A percentile compares a stretch with the other conserved stretches of the same genome.
Conservation (phyloP, 2,329 filamentous ascomycete species). For the Clarireedia sp. region DNA sequence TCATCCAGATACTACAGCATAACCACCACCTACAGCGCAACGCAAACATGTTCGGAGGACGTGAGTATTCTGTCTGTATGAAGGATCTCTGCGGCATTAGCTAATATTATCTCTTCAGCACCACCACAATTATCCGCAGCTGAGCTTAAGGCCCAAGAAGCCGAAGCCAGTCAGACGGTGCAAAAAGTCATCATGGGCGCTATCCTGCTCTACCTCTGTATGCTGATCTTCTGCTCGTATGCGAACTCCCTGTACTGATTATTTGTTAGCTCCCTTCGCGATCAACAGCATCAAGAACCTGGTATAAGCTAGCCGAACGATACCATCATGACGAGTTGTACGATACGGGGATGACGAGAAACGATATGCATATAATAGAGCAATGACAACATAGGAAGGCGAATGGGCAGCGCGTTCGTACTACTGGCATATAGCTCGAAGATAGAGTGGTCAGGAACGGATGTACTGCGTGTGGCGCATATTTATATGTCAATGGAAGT, state of each 20-base stretch:
- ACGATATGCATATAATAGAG: neutral
- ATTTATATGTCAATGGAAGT: too few relatives aligned
- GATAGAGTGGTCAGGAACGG: neutral
- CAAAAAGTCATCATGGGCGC: constrained; percentile 59
- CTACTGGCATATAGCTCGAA: neutral
- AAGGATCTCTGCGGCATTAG: constrained; percentile 1
- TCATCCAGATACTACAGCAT: neutral
- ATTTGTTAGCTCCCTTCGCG: constrained; percentile 42
- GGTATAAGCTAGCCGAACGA: constrained; percentile 29
- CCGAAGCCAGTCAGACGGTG: constrained; percentile 58
- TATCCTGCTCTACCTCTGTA: constrained; percentile 70
- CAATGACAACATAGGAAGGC: neutral
- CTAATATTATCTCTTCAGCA: constrained; percentile 29
- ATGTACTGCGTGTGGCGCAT: neutral
- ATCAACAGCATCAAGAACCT: constrained; percentile 46
- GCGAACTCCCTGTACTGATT: constrained; percentile 3
- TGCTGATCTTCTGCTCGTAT: constrained; percentile 26
- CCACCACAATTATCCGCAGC: constrained; percentile 61
- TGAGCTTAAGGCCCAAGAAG: constrained; percentile 64
- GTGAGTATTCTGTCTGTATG: constrained; percentile 35
- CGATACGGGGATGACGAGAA: neutral
- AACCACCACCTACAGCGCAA: constrained; percentile 5
- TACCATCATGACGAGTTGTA: neutral
- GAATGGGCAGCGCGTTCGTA: neutral
- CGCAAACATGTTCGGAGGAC: constrained; percentile 54